phyloP scores from a whole-genome alignment of 2,329 filamentous ascomycete genomes.

The Parafenestella ontariensis region DNA sequence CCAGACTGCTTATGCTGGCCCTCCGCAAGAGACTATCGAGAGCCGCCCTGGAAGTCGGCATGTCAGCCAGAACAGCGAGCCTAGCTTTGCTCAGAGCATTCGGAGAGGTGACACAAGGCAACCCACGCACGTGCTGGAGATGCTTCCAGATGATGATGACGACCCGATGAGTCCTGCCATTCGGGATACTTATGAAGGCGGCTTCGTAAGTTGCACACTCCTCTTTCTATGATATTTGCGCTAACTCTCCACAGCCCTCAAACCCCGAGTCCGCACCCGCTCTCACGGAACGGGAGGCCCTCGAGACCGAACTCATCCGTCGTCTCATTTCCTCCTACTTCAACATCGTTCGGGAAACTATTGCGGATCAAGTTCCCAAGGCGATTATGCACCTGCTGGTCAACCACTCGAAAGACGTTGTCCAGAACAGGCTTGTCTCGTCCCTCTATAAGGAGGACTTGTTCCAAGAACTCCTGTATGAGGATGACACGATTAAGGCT shows the following conservation, averaged over 20 bases:
- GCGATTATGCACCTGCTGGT: conserved; percentile 98
- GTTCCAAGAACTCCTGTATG: conserved; percentile 93
- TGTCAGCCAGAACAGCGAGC: conserved; percentile 79
- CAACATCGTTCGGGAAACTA: conserved; percentile 98
- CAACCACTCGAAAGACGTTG: conserved; percentile 97
- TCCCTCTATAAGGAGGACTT: conserved; percentile 91
- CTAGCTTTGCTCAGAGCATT: conserved; percentile 83
- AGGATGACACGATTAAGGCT: conserved; percentile 96
- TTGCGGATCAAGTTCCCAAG: conserved; percentile 97
- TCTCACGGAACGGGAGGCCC: conserved; percentile 91
- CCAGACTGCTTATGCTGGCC: conserved; percentile 52
- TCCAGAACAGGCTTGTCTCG: conserved; percentile 95
- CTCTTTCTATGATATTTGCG: neutral
- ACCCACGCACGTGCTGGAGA: conserved; percentile 51
- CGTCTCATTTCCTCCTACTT: conserved; percentile 98
- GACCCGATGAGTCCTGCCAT: conserved; percentile 39
- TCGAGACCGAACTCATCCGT: conserved; percentile 97
- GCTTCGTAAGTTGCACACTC: conserved; percentile 63
- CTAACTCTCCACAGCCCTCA: conserved; percentile 43
- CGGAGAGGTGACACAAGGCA: conserved; percentile 70
- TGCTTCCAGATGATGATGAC: conserved; percentile 54
- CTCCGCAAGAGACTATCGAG: conserved; percentile 48
- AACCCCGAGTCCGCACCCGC: conserved; percentile 73
- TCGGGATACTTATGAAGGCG: conserved; percentile 56
- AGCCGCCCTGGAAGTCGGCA: conserved; percentile 64